Conservation (phyloP, 2,329 filamentous ascomycete genomes). For the Colletotrichum siamense region DNA sequence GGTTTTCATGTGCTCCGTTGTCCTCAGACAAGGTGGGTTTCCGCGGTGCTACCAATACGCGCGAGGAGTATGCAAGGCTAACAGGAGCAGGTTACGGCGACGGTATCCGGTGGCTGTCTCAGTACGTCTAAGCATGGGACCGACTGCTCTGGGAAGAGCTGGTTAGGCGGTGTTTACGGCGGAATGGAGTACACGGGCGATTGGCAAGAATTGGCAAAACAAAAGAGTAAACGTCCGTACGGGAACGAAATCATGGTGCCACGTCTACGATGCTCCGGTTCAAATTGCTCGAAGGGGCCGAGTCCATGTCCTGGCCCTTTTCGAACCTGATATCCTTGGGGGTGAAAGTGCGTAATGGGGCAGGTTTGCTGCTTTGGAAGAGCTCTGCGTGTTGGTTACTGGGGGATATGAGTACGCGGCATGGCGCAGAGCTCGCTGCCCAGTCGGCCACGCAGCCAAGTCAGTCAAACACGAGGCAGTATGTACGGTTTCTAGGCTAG, state of each 20-base stretch:
- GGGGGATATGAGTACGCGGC: not conserved
- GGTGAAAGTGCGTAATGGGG: constrained; percentile 10
- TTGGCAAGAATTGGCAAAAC: not conserved
- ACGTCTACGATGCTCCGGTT: constrained; percentile 11
- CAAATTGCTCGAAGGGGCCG: not conserved
- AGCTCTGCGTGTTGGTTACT: not conserved
- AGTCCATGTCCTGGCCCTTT: not conserved
- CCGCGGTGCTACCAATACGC: not conserved
- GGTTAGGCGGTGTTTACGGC: constrained; percentile 10
- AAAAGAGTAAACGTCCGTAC: not conserved
- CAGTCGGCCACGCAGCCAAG: not conserved
- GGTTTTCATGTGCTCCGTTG: constrained; percentile 98
- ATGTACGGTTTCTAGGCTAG: constrained; percentile 18
- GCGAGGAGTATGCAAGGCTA: not conserved
- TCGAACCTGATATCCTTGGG: not conserved
- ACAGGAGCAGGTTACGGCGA: constrained; percentile 75
- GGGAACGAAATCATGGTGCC: constrained; percentile 6
- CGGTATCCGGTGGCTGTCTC: constrained; percentile 88
- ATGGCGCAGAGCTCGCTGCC: not conserved
- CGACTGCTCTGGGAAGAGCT: not conserved
- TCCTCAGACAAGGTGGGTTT: constrained; percentile 86
- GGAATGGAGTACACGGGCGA: constrained; percentile 1
- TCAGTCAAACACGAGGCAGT: constrained; percentile 3
- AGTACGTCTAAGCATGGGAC: constrained; percentile 74
- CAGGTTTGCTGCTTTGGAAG: not conserved